Evolutionary conservation across 495 filamentous ascomycete genomes (phyloP), one percentile per base, ranked within the genome.

Genomic region (Clohesyomyces aquaticus): DNA sequence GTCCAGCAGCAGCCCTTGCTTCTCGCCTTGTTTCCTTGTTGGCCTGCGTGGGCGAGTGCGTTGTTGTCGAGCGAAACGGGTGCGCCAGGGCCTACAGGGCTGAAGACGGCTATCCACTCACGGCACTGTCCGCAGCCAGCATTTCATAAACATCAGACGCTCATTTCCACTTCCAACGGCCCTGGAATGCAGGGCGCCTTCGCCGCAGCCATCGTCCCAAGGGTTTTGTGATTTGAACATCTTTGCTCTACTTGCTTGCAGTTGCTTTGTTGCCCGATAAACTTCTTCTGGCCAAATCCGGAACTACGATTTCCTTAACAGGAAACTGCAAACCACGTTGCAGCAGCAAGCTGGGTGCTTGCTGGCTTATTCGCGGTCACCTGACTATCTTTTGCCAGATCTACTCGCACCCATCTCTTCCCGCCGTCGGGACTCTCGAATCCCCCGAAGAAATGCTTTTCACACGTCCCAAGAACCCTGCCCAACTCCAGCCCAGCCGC

Each of bases 51-150:
- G 22, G 43, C 41, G 4, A 28, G n/a, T 38, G 58, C 51, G 52
- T 62, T 63, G 59, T 67, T 28, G 58, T 52, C 58, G 58, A 61
- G 63, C n/a, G n/a, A n/a, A n/a, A n/a, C n/a, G n/a, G n/a, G n/a
- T n/a, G n/a, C n/a, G n/a, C n/a, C n/a, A n/a, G n/a, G n/a, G n/a
- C n/a, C n/a, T n/a, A n/a, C n/a, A n/a, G n/a, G n/a, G n/a, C n/a
- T 22, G 35, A 48, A 19, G 49, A 60, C 19, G 23, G 6, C 43
- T 22, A 26, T 46, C 64, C 64, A 67, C 64, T 67, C 64, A 67
- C 51, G 28, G 2, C 57, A 6, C 43, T 22, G 19, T 43, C 28
- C 27, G 18, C 35, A 45, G 41, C 55, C 19, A 18, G 51, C 42
- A 28, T 43, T 10, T 53, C 65, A 61, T 67, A 43, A 67, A 67